phyloP scores from a whole-genome alignment of 2,329 filamentous ascomycete species.

The Colletotrichum sp. region DNA sequence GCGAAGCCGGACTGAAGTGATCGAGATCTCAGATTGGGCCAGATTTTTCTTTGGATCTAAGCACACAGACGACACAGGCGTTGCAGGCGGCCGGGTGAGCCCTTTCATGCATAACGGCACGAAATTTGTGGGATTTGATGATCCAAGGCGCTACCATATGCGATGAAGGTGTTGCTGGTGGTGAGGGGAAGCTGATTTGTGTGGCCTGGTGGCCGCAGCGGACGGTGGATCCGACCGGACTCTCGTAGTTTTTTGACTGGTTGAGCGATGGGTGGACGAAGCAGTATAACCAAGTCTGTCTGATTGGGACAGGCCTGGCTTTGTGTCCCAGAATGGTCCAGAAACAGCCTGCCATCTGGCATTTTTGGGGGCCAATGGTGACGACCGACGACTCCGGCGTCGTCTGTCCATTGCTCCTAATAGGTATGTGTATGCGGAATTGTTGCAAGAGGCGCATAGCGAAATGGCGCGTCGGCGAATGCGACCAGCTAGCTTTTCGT shows the following conservation, averaged over 20 bases:
- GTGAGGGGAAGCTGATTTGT: constrained; percentile 10
- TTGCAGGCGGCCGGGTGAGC: constrained; percentile 2
- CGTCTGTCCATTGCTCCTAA: constrained; percentile 19
- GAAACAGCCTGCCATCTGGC: constrained; percentile 54
- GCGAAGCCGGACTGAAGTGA: neutral
- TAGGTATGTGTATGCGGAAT: constrained; percentile 13
- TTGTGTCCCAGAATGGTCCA: constrained; percentile 38
- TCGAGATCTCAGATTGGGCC: constrained; percentile 16
- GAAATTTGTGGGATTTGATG: constrained; percentile 18
- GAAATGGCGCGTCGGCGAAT: neutral
- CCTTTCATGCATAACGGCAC: constrained; percentile 7
- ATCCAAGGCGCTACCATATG: constrained; percentile 5
- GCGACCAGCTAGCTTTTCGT: neutral
- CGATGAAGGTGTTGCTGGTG: neutral
- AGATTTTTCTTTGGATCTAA: neutral
- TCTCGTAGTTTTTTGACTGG: constrained; percentile 10
- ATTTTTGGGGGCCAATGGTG: constrained; percentile 38
- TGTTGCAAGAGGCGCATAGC: neutral
- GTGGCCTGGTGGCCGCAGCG: constrained; percentile 17
- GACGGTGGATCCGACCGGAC: constrained; percentile 8
- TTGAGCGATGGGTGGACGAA: neutral
- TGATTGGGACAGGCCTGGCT: constrained; percentile 10
- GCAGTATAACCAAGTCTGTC: neutral
- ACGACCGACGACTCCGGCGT: constrained; percentile 24
- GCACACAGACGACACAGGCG: neutral